Evolutionary conservation across 2,329 filamentous ascomycete species (phyloP), one percentile per base, ranked within the genome.

Genomic region (Teratosphaeria viscida): DNA sequence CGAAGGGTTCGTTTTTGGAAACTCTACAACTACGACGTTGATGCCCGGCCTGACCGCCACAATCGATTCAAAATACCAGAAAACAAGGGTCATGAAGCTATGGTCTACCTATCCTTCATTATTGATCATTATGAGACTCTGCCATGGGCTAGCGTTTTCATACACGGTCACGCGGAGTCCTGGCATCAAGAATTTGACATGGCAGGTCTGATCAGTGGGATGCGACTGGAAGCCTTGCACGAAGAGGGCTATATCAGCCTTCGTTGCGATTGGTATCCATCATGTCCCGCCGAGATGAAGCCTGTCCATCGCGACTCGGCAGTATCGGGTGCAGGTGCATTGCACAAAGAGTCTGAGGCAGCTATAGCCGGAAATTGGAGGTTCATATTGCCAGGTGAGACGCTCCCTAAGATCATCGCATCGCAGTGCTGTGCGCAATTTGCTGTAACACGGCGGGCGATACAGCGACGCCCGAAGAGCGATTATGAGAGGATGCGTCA

Each of bases 401-500:
- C 68, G n/a, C 67, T 77, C 2, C 81, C 81, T 0, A 64, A 74
- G 16, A 68, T 69, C 26, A 76, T 82, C 10, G 79, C 78, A 0
- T 76, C 78, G 3, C 78, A 76, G 32, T 82, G 80, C 64, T 82
- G 81, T 62, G 79, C 81, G 3, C 81, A 82, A 63, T 82, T 83
- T 65, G 80, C 77, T 0, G 79, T 79, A 1, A 79, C 78, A 0
- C 73, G 72, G 52, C 75, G 76, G 59, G 77, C 77, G 64, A 74
- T 82, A 14, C 68, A 67, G 23, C 70, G 77, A 62, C 73, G 77
- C 35, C 75, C 76, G 5, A 76, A 71, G 67, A 72, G 70, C 11
- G 79, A 82, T 32, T 83, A 82, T 61, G 72, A 76, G 60, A 70
- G 73, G n/a, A 79, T 77, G 62, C 72, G 78, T 23, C 69, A 76